Evolutionary conservation across 1,284 basidiomycete genomes (phyloP).

Genomic region (Malassezia yamatoensis): DNA sequence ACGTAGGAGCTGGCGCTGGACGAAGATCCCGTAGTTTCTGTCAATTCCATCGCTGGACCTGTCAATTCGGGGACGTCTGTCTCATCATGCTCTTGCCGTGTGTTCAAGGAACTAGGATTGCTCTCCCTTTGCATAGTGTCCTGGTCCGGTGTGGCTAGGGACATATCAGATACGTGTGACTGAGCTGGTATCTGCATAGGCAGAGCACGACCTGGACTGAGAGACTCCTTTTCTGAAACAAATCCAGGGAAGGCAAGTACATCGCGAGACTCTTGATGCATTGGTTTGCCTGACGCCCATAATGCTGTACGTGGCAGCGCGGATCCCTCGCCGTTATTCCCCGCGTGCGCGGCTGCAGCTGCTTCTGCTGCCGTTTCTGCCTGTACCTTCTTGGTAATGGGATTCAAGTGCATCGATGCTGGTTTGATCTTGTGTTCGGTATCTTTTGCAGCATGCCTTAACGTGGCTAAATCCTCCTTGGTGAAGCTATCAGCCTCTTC

Average conservation of each 20-base stretch:
- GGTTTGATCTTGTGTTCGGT: conserved; percentile 44
- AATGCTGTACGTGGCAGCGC: conserved; percentile 45
- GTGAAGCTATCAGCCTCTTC: conserved; percentile 85
- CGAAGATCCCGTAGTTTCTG: conserved; percentile 17
- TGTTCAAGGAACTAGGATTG: neutral
- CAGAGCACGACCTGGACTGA: conserved; percentile 15
- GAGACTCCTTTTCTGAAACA: conserved; percentile 21
- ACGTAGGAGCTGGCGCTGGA: conserved; percentile 46
- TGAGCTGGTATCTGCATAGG: neutral
- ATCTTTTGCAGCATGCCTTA: conserved; percentile 45
- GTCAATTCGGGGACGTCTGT: conserved; percentile 54
- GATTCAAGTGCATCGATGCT: conserved; percentile 25
- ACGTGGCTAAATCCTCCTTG: conserved; percentile 44
- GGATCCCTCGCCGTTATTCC: conserved; percentile 19
- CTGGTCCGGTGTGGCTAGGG: neutral
- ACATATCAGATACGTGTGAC: neutral
- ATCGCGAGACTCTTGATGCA: conserved; percentile 4
- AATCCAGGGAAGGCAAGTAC: conserved; percentile 26
- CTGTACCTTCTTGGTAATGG: conserved; percentile 22
- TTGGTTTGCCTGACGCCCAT: conserved; percentile 42
- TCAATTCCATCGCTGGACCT: conserved; percentile 48
- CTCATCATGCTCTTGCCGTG: neutral
- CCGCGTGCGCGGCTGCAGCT: neutral
- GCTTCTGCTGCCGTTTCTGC: neutral
- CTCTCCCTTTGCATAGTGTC: too few species aligned